These are phyloP conservation scores for Isatis lusitanica DNA, from an alignment of 441 rosid genomes.

Conservation along the genomic window DNA sequence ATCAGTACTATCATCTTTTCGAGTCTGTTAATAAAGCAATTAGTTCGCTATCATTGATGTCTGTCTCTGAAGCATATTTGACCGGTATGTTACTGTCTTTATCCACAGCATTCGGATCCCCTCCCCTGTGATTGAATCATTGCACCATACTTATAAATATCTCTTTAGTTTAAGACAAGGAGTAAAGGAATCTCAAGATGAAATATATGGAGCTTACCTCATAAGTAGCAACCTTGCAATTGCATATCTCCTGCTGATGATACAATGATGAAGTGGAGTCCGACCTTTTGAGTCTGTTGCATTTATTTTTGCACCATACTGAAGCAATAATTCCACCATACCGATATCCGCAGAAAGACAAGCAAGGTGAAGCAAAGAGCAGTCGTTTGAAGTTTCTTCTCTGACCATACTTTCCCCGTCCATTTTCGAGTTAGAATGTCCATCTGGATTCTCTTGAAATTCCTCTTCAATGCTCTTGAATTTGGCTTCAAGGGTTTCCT, in stretches of 20 bases:
- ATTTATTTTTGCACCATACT: slow-evolving; percentile 82
- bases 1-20: slow-evolving; percentile 39
- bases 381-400: slow-evolving; percentile 57
- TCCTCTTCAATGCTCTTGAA: slow-evolving; percentile 48
- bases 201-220: slow-evolving; percentile 51
- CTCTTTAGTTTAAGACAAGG: not conserved
- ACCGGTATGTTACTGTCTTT: slow-evolving; percentile 53
- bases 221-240: slow-evolving; percentile 76
- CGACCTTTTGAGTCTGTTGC: slow-evolving; percentile 69
- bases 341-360: slow-evolving; percentile 82
- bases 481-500: slow-evolving; percentile 38
- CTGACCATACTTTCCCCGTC: slow-evolving; percentile 42
- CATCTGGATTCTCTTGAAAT: slow-evolving; percentile 44
- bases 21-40: slow-evolving; percentile 50
- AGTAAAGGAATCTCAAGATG: not conserved
- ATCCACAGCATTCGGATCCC: slow-evolving; percentile 69
- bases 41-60: slow-evolving; percentile 58
- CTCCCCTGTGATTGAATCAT: slow-evolving; percentile 67
- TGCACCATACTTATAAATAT: not conserved
- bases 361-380: slow-evolving; percentile 91
- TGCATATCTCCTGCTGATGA: slow-evolving; percentile 61
- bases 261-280: slow-evolving; percentile 75
- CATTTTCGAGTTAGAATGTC: slow-evolving; percentile 40
- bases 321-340: slow-evolving; percentile 88
- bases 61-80: slow-evolving; percentile 52